A percentile compares a stretch with the other conserved stretches of the same genome.
Evolutionary conservation across 192 early-diverging fungal genomes (phyloP).

Genomic region (Coemansia sp.): DNA sequence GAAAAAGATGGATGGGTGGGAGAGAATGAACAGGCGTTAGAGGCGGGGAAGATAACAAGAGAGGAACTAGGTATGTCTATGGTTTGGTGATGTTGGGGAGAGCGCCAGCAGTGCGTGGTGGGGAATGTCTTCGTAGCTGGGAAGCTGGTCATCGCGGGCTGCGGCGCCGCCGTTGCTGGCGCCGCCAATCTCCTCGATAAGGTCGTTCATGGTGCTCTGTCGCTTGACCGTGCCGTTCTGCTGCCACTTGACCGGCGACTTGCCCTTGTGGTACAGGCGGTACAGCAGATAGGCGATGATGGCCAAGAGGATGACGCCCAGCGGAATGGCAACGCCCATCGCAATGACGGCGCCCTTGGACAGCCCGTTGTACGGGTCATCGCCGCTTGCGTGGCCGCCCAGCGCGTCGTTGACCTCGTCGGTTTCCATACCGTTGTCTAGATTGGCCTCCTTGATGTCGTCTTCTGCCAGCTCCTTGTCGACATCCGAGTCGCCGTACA

Average conservation of each 20-base stretch:
- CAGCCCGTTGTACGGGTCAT: neutral
- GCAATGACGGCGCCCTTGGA: slow-evolving; percentile 13
- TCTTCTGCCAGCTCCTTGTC: neutral
- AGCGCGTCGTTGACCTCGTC: neutral
- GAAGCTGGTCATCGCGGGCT: slow-evolving; percentile 1
- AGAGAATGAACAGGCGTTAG: too few relatives aligned
- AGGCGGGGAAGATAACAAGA: too few relatives aligned
- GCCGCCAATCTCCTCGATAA: slow-evolving; percentile 14
- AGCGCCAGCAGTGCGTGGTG: too few relatives aligned
- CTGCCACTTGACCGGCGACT: neutral
- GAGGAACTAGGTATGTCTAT: too few relatives aligned
- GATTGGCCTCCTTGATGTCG: neutral
- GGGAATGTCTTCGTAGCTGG: slow-evolving; percentile 6
- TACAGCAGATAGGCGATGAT: slow-evolving; percentile 7
- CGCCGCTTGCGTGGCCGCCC: neutral
- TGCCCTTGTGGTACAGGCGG: slow-evolving; percentile 1
- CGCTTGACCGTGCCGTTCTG: neutral
- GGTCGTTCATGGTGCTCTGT: neutral
- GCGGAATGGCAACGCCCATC: slow-evolving; percentile 11
- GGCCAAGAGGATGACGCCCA: slow-evolving; percentile 6
- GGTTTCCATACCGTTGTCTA: neutral
- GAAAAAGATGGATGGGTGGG: too few relatives aligned
- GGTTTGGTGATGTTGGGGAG: too few relatives aligned
- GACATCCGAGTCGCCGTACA: neutral
- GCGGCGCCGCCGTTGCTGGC: neutral